A percentile compares a stretch with the other conserved stretches of the same genome.
Evolutionary conservation across 2,329 filamentous ascomycete species (phyloP).

Genomic region (Metarhizium anisopliae): DNA sequence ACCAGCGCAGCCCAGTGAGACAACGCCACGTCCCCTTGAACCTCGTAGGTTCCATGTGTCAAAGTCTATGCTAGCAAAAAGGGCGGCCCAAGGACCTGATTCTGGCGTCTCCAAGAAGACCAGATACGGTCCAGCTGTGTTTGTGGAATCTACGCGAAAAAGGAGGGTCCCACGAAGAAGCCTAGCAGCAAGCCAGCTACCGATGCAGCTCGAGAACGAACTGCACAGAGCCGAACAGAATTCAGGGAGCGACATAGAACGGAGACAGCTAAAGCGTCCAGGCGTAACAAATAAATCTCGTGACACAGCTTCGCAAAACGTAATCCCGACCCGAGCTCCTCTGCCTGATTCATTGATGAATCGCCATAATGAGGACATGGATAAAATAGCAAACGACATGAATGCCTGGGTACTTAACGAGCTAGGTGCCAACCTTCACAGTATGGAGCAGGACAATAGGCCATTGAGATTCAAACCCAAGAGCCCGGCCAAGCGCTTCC

Average conservation of each 20-base stretch:
- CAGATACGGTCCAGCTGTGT: constrained; percentile 38
- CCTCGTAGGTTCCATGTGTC: constrained; percentile 49
- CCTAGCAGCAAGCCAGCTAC: constrained; percentile 10
- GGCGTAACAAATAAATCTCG: constrained; percentile 17
- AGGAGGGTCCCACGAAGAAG: constrained; percentile 18
- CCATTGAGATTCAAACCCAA: constrained; percentile 45
- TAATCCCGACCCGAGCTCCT: constrained; percentile 15
- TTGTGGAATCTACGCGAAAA: constrained; percentile 43
- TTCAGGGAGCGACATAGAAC: constrained; percentile 8
- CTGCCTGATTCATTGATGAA: constrained; percentile 24
- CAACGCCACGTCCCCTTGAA: constrained; percentile 16
- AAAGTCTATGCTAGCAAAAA: constrained; percentile 31
- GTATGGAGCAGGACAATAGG: constrained; percentile 32
- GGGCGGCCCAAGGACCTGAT: constrained; percentile 10
- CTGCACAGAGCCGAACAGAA: background rate
- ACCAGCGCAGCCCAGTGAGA: background rate
- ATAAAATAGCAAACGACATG: constrained; percentile 45
- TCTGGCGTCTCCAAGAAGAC: constrained; percentile 28
- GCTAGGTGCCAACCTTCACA: constrained; percentile 43
- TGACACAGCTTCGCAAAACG: constrained; percentile 11
- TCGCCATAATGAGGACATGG: constrained; percentile 34
- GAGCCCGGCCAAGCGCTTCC: constrained; percentile 43
- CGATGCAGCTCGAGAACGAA: background rate
- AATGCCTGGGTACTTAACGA: constrained; percentile 50
- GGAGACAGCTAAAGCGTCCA: constrained; percentile 25